phyloP scores from a whole-genome alignment of 2,329 filamentous ascomycete species.

The Xylaria polymorpha region DNA sequence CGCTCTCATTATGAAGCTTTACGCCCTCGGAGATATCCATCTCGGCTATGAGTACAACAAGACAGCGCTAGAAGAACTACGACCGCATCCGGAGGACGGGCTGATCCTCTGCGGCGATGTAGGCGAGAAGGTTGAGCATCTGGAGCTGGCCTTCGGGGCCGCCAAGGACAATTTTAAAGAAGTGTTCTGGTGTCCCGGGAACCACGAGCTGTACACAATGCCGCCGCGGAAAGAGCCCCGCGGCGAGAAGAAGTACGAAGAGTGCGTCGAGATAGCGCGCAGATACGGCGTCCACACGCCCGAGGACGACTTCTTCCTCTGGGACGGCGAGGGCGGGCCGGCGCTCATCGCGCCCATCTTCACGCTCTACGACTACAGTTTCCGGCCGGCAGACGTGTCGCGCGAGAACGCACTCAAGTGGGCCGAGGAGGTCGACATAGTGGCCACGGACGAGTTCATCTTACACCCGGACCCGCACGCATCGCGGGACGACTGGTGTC shows the following conservation, averaged over 20 bases:
- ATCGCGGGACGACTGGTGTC: constrained; percentile 52
- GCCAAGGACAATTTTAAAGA: constrained; percentile 49
- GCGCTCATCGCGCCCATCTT: constrained; percentile 66
- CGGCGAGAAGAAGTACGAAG: constrained; percentile 65
- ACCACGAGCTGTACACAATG: constrained; percentile 68
- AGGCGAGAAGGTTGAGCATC: constrained; percentile 52
- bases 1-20: constrained; percentile 48
- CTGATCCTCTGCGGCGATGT: constrained; percentile 54
- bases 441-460: constrained; percentile 54
- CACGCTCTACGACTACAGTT: constrained; percentile 70
- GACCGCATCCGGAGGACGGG: constrained; percentile 52
- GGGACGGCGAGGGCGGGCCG: constrained; percentile 62
- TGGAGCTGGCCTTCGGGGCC: constrained; percentile 50
- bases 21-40: constrained; percentile 54
- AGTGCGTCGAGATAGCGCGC: constrained; percentile 64
- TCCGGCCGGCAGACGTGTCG: constrained; percentile 61
- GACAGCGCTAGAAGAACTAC: constrained; percentile 47
- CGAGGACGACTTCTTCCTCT: constrained; percentile 65
- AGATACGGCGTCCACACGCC: constrained; percentile 65
- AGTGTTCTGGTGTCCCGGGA: constrained; percentile 68
- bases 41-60: constrained; percentile 52
- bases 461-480: constrained; percentile 52
- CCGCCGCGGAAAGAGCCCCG: constrained; percentile 51
- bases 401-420: constrained; percentile 58
- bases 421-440: constrained; percentile 52